phyloP scores from a whole-genome alignment of 2,329 filamentous ascomycete genomes.

The Trichoderma afroharzianum region DNA sequence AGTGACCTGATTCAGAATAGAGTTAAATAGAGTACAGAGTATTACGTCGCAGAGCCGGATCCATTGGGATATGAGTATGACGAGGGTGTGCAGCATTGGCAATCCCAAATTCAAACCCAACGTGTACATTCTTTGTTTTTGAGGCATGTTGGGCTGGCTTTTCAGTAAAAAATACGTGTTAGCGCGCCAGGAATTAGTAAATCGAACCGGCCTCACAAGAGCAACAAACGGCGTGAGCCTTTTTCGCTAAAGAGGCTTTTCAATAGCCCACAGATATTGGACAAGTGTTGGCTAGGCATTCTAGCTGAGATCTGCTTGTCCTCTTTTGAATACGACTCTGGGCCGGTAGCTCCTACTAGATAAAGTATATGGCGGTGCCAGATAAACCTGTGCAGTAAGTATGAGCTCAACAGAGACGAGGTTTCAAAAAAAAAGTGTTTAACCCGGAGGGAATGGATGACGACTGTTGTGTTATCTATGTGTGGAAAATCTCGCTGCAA shows the following conservation, averaged over 20 bases:
- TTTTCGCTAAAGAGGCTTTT: neutral
- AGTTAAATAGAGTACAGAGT: neutral
- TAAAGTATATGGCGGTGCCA: neutral
- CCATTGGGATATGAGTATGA: neutral
- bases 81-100: neutral
- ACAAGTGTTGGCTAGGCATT: neutral
- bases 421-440: neutral
- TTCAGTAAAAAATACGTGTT: neutral
- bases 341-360: neutral
- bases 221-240: neutral
- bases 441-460: neutral
- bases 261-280: neutral
- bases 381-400: neutral
- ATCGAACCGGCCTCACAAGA: neutral
- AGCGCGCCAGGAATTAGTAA: neutral
- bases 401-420: neutral
- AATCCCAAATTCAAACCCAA: neutral
- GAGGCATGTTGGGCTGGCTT: neutral
- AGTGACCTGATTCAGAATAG: neutral
- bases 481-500: slow-evolving; percentile 1
- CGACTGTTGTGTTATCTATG: neutral
- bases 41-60: neutral
- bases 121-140: neutral
- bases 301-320: neutral
- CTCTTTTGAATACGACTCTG: neutral